Percentiles rank a stretch among this genome's conserved stretches.
These are phyloP conservation scores for Hemileia vastatrix DNA, from an alignment of 1,284 basidiomycete genomes.

Conservation along the genomic window DNA sequence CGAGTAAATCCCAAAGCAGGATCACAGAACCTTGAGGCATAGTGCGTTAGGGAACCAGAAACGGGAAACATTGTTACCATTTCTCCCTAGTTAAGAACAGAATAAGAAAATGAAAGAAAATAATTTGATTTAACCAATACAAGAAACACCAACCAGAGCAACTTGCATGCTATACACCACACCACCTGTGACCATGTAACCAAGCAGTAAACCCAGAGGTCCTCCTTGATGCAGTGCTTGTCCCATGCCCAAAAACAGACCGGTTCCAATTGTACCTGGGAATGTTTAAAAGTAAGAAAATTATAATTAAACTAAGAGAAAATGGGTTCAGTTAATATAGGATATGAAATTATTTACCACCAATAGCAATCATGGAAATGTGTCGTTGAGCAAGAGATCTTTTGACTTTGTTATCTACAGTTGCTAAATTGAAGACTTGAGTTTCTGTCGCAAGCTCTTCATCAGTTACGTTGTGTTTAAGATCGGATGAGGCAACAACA, in stretches of 20 bases:
- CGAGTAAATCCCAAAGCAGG: constrained; percentile 16
- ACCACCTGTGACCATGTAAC: constrained; percentile 34
- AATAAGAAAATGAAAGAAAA: neutral
- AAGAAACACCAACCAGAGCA: neutral
- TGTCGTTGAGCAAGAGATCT: constrained; percentile 3
- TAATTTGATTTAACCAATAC: neutral
- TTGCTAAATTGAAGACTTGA: no score
- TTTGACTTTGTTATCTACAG: neutral
- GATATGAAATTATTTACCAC: constrained; percentile 4
- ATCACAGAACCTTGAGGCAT: constrained; percentile 7
- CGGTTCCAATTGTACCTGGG: constrained; percentile 20
- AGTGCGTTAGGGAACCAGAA: constrained; percentile 10
- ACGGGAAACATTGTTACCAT: constrained; percentile 21
- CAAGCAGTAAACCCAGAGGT: constrained; percentile 46
- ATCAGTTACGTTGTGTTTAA: no score
- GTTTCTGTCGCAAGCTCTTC: no score
- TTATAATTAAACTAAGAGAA: neutral
- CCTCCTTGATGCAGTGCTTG: constrained; percentile 48
- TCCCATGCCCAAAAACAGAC: constrained; percentile 63
- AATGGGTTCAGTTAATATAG: neutral
- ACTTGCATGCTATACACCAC: neutral
- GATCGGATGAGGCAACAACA: no score
- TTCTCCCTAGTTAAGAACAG: neutral
- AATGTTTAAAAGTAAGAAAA: neutral
- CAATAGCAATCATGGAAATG: constrained; percentile 18